Conservation (phyloP, 2,329 filamentous ascomycete species). For the Fusarium hostae region DNA sequence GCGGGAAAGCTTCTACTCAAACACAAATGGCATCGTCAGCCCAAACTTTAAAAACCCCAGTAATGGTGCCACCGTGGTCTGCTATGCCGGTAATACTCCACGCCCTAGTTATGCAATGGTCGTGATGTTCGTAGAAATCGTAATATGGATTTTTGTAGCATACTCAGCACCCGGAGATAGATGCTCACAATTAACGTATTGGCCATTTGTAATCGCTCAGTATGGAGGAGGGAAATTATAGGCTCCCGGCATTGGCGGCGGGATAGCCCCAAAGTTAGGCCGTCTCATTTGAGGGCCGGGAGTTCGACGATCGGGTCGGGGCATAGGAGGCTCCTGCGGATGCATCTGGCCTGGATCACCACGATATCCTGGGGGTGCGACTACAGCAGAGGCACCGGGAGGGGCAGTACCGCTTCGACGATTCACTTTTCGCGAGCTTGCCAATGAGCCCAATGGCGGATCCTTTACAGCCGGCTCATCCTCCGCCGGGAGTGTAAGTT, state of each 20-base stretch:
- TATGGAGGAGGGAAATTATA: slow-evolving; percentile 39
- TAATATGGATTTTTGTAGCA: slow-evolving; percentile 35
- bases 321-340: slow-evolving; percentile 41
- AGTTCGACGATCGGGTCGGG: slow-evolving; percentile 41
- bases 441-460: slow-evolving; percentile 67
- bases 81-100: slow-evolving; percentile 43
- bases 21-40: slow-evolving; percentile 35
- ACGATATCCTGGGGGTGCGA: slow-evolving; percentile 42
- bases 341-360: slow-evolving; percentile 43
- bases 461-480: slow-evolving; percentile 69
- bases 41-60: slow-evolving; percentile 41
- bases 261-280: slow-evolving; percentile 33
- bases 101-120: slow-evolving; percentile 43
- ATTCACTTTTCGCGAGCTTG: slow-evolving; percentile 58
- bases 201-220: slow-evolving; percentile 12
- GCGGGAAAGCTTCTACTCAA: slow-evolving; percentile 37
- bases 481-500: slow-evolving; percentile 72
- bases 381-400: slow-evolving; percentile 40
- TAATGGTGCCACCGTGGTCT: slow-evolving; percentile 40
- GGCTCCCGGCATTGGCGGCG: slow-evolving; percentile 35
- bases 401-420: slow-evolving; percentile 55
- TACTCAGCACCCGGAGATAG: slow-evolving; percentile 16
- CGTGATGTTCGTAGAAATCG: slow-evolving; percentile 46
- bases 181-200: slow-evolving; percentile 23
- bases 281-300: slow-evolving; percentile 44